phyloP scores from a whole-genome alignment of 169 alveolate genomes.

The Amoebophrya sp. region DNA sequence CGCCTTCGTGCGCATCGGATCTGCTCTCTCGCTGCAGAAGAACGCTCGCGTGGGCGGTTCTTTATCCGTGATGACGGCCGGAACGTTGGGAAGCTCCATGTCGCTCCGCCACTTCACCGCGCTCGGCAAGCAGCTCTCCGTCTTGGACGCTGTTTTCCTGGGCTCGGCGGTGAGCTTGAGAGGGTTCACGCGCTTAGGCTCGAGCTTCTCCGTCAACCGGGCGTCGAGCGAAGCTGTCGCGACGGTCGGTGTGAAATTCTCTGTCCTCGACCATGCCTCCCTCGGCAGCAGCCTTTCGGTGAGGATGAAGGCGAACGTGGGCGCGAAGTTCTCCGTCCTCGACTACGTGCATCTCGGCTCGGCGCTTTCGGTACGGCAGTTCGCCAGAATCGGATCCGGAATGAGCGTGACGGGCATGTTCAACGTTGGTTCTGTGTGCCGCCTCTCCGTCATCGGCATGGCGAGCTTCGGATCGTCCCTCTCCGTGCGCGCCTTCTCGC shows the following conservation, averaged over 20 bases:
- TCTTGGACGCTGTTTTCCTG: not conserved
- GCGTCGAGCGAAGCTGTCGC: not conserved
- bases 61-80: not conserved
- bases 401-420: not conserved
- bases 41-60: not conserved
- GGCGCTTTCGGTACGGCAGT: not conserved
- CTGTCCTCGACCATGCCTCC: not conserved
- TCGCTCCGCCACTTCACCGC: not conserved
- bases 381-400: not conserved
- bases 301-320: not conserved
- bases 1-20: not conserved
- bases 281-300: not conserved
- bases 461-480: not conserved
- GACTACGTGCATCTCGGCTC: not conserved
- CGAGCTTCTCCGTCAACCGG: not conserved
- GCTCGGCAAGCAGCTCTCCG: not conserved
- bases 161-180: not conserved
- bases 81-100: slow-evolving; percentile 1
- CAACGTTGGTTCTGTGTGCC: not conserved
- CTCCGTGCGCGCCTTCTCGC: slow-evolving; percentile 4
- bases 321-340: not conserved
- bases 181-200: not conserved
- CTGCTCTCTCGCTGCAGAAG: not conserved
- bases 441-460: not conserved
- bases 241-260: not conserved